Evolutionary conservation across 2,329 filamentous ascomycete genomes (phyloP).

Genomic region (Xylariaceae sp.): DNA sequence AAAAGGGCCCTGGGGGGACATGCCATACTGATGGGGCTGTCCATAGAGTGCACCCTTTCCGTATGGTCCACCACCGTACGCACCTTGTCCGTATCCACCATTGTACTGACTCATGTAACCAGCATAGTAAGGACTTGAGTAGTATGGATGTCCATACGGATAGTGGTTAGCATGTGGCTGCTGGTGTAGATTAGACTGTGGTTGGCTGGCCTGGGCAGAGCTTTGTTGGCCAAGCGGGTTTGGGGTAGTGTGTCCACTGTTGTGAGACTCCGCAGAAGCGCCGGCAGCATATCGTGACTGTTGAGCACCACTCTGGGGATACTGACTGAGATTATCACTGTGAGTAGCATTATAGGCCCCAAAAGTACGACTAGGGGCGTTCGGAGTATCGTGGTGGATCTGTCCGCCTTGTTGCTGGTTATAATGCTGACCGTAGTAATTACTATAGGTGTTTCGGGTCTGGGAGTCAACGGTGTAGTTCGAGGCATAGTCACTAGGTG

Average conservation of each 20-base stretch:
- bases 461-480: conserved; percentile 82
- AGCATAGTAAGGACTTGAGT: conserved; percentile 64
- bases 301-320: conserved; percentile 74
- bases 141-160: conserved; percentile 50
- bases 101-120: conserved; percentile 59
- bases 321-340: conserved; percentile 67
- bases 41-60: conserved; percentile 59
- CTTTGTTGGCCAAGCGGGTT: conserved; percentile 68
- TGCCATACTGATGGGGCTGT: conserved; percentile 57
- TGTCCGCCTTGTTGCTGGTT: conserved; percentile 57
- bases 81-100: conserved; percentile 54
- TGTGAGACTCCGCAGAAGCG: conserved; percentile 69
- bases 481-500: conserved; percentile 76
- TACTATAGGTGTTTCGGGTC: conserved; percentile 74
- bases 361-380: conserved; percentile 74
- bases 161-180: conserved; percentile 34
- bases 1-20: conserved; percentile 59
- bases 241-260: conserved; percentile 88
- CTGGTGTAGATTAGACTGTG: conserved; percentile 44
- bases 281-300: conserved; percentile 62
- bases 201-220: conserved; percentile 37
- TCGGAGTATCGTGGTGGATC: conserved; percentile 72
- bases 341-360: conserved; percentile 72
- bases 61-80: conserved; percentile 53
- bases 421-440: conserved; percentile 70